Conservation (phyloP, 441 rosid genomes). For the Corymbia calophylla region DNA sequence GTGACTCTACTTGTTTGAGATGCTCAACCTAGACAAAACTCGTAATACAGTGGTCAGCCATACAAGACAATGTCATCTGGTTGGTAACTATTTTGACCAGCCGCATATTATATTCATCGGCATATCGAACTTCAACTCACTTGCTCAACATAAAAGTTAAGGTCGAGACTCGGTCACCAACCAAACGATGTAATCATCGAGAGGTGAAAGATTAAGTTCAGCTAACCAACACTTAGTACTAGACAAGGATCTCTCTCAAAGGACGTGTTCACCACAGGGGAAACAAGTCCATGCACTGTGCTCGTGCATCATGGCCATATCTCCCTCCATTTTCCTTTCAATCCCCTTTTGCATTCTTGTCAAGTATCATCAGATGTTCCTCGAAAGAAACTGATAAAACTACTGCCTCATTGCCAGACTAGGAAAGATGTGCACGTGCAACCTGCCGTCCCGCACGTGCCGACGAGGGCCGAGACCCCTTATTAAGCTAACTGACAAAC, state of each 20-base stretch:
- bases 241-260: background rate
- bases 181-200: background rate
- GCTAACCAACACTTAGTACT: background rate
- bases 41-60: background rate
- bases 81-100: background rate
- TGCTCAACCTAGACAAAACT: background rate
- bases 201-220: background rate
- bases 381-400: background rate
- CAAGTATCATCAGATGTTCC: background rate
- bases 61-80: background rate
- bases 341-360: background rate
- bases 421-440: background rate
- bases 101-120: background rate
- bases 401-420: background rate
- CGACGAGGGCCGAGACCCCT: background rate
- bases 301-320: background rate
- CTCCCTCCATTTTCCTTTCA: background rate
- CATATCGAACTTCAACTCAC: background rate
- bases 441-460: slow-evolving; percentile 15
- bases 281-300: background rate
- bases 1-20: background rate
- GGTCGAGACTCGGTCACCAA: background rate
- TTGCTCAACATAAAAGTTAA: background rate
- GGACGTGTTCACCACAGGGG: background rate
- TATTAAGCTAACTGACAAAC: slow-evolving; percentile 4